Conservation (phyloP, 1,139 yeast genomes). For the Debaryomycetaceae sp. region DNA sequence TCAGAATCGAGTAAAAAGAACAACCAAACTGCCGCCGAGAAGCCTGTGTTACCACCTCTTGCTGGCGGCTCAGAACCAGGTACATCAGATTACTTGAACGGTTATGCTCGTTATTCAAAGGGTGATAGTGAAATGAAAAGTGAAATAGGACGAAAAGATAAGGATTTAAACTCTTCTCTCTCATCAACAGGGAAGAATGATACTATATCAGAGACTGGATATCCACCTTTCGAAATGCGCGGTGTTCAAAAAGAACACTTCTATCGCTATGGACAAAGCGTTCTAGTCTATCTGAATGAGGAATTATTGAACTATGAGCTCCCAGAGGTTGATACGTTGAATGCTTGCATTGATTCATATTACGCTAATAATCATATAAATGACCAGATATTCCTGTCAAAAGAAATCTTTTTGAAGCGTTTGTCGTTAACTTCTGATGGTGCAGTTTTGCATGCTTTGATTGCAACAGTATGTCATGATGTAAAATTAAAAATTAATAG, state of each 20-base stretch:
- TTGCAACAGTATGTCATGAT: conserved; percentile 33
- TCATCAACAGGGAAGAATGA: not conserved
- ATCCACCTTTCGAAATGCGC: not conserved
- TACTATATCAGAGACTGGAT: not conserved
- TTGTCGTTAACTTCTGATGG: conserved; percentile 33
- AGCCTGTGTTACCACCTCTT: conserved; percentile 1
- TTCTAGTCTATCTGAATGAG: conserved; percentile 5
- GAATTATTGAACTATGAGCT: conserved; percentile 27
- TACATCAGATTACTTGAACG: not conserved
- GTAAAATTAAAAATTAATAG: conserved; percentile 14
- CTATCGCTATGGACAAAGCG: not conserved
- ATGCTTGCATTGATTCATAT: conserved; percentile 41
- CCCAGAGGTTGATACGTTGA: conserved; percentile 40
- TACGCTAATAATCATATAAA: conserved; percentile 47
- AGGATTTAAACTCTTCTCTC: not conserved
- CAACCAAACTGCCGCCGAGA: not conserved
- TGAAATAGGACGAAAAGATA: not conserved
- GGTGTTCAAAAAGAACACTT: not conserved
- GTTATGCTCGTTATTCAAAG: not conserved
- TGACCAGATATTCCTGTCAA: conserved; percentile 45
- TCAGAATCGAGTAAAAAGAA: not conserved
- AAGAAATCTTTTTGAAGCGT: conserved; percentile 28
- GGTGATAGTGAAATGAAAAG: not conserved
- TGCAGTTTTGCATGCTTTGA: conserved; percentile 46
- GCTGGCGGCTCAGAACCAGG: not conserved